Base-by-base conservation (phyloP, 805 yeast genomes). In the Ogataea corticis region DNA sequence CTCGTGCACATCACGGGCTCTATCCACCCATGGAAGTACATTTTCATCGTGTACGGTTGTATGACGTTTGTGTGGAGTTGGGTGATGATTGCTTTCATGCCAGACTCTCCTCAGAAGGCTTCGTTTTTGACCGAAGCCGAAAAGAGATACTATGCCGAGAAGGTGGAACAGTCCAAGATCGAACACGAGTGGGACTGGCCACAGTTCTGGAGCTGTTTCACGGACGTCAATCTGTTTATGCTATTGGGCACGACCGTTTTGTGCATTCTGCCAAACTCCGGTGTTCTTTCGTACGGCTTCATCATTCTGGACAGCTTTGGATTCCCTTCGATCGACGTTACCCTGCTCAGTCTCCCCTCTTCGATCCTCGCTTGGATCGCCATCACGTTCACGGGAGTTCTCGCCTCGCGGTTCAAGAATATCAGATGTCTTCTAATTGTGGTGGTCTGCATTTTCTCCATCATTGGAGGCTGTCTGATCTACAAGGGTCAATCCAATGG, bases 41-140 rank as follows among this genome's bases (percentile, higher is more conserved):
- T 82, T 4, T 85, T 79, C 59, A 65, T 85, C 33, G 68, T 81
- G 30, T 75, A 79, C 38, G 95, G 94, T 17, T 61, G 73, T 9
- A 64, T 79, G 48, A 82, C 87, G 2, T 65, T 82, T 11, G 55
- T 53, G 17, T 62, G 63, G 62, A 53, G 59, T 49, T 50, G 57
- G 42, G 50, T 55, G 13, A 45, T 61, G 28, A 38, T 59, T 14
- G 70, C 48, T 61, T 66, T 59, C 44, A 65, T 58, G 31, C 78
- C 76, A n/a, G 73, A 70, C 49, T 68, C 70, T 61, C 87, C 85
- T 13, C 59, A 61, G 15, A 58, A 56, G 32, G 74, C 77, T 6
- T 65, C 64, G 55, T 79, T 79, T 50, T 59, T 78, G 42, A 68
- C 64, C 9, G 66, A 57, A 27, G 64, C 63, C 16, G 79, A 77